Evolutionary conservation across 2,329 filamentous ascomycete species (phyloP).

Genomic region (Claviceps quebecensis): DNA sequence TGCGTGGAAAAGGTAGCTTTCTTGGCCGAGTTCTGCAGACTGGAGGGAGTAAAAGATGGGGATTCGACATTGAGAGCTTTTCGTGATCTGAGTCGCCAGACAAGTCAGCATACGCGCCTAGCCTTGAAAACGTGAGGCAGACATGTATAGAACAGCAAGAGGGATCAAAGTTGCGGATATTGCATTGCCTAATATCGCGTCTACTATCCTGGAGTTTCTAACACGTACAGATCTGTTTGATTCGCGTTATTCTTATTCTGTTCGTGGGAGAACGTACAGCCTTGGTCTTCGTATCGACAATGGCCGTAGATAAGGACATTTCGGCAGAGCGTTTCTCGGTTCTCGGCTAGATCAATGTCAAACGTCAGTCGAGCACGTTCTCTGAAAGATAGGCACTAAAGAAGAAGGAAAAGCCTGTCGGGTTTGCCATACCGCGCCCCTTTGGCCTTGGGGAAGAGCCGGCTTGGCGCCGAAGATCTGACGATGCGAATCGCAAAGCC

Average conservation of each 20-base stretch:
- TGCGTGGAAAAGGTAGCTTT: constrained; percentile 75
- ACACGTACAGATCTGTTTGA: constrained; percentile 37
- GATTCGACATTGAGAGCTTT: constrained; percentile 90
- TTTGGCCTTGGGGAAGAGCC: constrained; percentile 41
- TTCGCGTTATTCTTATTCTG: constrained; percentile 40
- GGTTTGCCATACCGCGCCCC: constrained; percentile 33
- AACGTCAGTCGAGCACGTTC: constrained; percentile 3
- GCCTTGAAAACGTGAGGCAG: not conserved
- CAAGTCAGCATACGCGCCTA: constrained; percentile 1
- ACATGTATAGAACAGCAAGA: not conserved
- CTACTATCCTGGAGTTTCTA: too few species aligned
- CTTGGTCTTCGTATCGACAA: constrained; percentile 82
- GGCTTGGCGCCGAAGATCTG: constrained; percentile 37
- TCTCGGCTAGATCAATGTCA: constrained; percentile 35
- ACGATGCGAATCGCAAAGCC: constrained; percentile 29
- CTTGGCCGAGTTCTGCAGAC: constrained; percentile 35
- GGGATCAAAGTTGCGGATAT: not conserved
- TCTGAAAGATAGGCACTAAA: too few species aligned
- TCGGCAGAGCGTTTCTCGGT: constrained; percentile 81
- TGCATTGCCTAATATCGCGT: too few species aligned
- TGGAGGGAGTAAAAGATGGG: constrained; percentile 75
- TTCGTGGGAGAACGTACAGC: constrained; percentile 84
- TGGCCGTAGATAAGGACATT: constrained; percentile 90
- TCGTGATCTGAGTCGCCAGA: constrained; percentile 33
- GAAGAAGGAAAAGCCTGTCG: not conserved